Evolutionary conservation across 768 basidiomycete genomes (phyloP).

Genomic region (Serendipita sp.): DNA sequence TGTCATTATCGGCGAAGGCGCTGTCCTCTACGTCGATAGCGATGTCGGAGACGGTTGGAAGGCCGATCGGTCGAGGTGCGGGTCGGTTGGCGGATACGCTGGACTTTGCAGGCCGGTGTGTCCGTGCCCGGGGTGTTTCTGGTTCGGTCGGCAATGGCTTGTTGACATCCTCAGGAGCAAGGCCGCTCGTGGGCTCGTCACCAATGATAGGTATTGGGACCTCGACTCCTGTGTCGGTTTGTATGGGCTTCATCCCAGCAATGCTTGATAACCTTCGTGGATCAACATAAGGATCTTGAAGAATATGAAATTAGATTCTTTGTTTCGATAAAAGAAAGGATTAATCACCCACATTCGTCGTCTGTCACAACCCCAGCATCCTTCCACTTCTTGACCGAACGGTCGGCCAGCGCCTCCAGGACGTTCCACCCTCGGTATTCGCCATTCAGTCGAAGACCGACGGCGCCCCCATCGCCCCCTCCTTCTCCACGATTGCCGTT

Average conservation of each 20-base stretch:
- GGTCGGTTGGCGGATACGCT: background rate
- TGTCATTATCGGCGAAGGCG: background rate
- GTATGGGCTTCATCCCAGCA: background rate
- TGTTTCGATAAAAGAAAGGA: background rate
- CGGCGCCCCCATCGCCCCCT: constrained; percentile 54
- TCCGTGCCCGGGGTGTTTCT: background rate
- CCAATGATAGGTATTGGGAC: background rate
- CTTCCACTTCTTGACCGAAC: constrained; percentile 74
- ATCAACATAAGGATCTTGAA: background rate
- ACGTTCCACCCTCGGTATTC: constrained; percentile 88
- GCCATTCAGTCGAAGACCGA: constrained; percentile 59
- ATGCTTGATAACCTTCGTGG: background rate
- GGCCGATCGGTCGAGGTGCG: constrained; percentile 7
- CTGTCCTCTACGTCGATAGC: background rate
- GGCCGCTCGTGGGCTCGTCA: background rate
- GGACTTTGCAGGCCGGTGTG: background rate
- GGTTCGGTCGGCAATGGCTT: background rate
- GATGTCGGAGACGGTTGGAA: constrained; percentile 7
- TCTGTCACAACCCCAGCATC: constrained; percentile 56
- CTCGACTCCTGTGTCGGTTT: background rate
- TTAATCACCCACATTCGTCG: constrained; percentile 17
- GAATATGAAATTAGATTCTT: background rate
- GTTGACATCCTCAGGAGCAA: background rate
- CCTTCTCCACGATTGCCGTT: constrained; percentile 60
- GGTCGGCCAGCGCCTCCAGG: constrained; percentile 85